Conservation (phyloP, 345 rosid genomes). For the Passiflora organensis region DNA sequence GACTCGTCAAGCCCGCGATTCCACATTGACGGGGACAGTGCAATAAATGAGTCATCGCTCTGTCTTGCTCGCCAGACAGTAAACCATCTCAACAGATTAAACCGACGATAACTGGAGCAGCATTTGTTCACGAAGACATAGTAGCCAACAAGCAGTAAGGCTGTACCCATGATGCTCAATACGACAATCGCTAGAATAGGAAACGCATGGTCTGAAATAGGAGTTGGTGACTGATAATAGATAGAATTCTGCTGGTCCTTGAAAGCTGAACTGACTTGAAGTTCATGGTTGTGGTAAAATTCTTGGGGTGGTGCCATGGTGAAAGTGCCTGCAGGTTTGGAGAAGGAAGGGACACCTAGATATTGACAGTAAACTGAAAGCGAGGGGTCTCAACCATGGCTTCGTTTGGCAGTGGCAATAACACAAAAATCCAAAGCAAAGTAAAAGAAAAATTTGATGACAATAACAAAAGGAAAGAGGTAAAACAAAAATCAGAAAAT, state of each 20-base stretch:
- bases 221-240: conserved; percentile 5
- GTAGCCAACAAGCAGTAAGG: conserved; percentile 41
- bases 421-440: no score
- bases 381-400: no score
- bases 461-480: no score
- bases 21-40: conserved; percentile 53
- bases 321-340: neutral
- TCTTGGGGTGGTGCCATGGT: conserved; percentile 23
- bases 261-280: neutral
- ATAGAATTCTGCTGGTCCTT: neutral
- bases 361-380: no score
- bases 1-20: conserved; percentile 48
- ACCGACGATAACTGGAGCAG: conserved; percentile 33
- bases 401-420: no score
- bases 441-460: no score
- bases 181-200: conserved; percentile 40
- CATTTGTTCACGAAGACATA: conserved; percentile 39
- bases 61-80: conserved; percentile 17
- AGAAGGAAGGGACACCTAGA: no score
- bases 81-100: conserved; percentile 30
- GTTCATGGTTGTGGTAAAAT: neutral
- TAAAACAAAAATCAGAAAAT: no score
- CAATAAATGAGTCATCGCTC: conserved; percentile 43
- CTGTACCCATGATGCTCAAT: conserved; percentile 31
- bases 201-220: conserved; percentile 33